Conservation (phyloP, 192 early-diverging fungal genomes). For the Coemansia nantahalensis region DNA sequence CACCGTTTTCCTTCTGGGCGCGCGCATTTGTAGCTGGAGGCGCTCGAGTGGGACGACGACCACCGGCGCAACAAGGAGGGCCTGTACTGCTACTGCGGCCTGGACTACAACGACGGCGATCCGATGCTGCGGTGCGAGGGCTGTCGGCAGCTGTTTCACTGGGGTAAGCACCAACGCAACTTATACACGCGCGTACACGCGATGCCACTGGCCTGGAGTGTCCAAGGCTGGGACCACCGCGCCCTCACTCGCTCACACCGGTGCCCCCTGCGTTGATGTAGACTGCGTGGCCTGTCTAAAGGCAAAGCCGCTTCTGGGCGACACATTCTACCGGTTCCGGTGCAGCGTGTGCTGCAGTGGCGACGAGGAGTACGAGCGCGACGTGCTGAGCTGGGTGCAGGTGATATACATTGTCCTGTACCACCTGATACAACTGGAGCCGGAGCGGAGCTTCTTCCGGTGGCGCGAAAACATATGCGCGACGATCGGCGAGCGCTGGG, state of each 20-base stretch:
- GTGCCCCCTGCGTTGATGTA: constrained; percentile 16
- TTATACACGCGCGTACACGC: too few species aligned
- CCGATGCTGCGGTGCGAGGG: constrained; percentile 65
- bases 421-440: constrained; percentile 63
- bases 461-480: constrained; percentile 81
- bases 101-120: constrained; percentile 57
- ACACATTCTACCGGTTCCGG: constrained; percentile 70
- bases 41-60: constrained; percentile 54
- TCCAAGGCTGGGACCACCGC: too few species aligned
- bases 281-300: constrained; percentile 62
- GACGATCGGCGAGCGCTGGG: constrained; percentile 75
- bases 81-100: constrained; percentile 80
- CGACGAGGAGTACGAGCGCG: constrained; percentile 65
- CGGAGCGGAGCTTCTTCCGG: constrained; percentile 65
- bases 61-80: constrained; percentile 62
- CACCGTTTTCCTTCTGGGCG: too few species aligned
- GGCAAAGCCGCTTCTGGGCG: constrained; percentile 63
- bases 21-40: constrained; percentile 27
- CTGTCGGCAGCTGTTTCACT: constrained; percentile 74
- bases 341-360: constrained; percentile 71
- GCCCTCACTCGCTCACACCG: background rate
- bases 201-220: too few species aligned
- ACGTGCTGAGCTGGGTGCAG: constrained; percentile 66
- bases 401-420: constrained; percentile 75
- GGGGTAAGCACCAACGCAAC: constrained; percentile 62